Percentiles rank a stretch among this genome's conserved stretches.
Evolutionary conservation across 345 rosid genomes (phyloP).

Genomic region (Eutrema japonicum): DNA sequence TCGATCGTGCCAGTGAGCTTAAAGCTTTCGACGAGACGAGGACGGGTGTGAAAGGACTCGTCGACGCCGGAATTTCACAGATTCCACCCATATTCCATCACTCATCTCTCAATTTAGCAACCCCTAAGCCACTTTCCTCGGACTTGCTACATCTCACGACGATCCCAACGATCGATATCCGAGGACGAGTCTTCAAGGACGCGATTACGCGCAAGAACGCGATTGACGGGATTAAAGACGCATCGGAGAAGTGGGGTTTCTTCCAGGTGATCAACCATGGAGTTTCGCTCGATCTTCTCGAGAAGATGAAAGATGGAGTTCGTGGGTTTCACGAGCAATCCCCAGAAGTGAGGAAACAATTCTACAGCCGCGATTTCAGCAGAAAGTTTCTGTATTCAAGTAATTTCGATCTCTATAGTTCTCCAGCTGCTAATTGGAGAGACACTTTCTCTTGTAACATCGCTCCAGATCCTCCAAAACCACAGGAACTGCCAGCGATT

Average conservation of each 20-base stretch:
- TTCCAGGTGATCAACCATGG: slow-evolving; percentile 47
- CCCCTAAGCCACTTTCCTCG: slow-evolving; percentile 1
- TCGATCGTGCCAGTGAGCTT: slow-evolving; percentile 31
- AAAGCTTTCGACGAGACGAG: slow-evolving; percentile 49
- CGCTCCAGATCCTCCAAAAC: slow-evolving; percentile 43
- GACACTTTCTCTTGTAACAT: slow-evolving; percentile 41
- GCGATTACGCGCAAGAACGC: background rate
- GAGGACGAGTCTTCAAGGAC: slow-evolving; percentile 9
- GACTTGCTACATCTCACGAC: slow-evolving; percentile 9
- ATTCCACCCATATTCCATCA: slow-evolving; percentile 44
- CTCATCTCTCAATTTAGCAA: slow-evolving; percentile 9
- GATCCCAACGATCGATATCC: slow-evolving; percentile 42
- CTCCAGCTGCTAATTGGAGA: slow-evolving; percentile 50
- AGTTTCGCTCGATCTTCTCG: slow-evolving; percentile 17
- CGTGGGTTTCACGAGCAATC: slow-evolving; percentile 41
- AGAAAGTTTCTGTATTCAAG: slow-evolving; percentile 27
- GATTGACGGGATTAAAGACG: slow-evolving; percentile 18
- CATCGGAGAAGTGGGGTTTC: slow-evolving; percentile 43
- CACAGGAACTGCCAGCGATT: slow-evolving; percentile 44
- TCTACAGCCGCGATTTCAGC: slow-evolving; percentile 35
- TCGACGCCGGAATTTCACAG: slow-evolving; percentile 39
- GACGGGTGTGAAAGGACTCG: slow-evolving; percentile 48
- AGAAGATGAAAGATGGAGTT: slow-evolving; percentile 38
- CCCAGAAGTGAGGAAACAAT: slow-evolving; percentile 18
- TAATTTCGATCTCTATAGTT: slow-evolving; percentile 44